Conservation (phyloP, 345 rosid species). For the Diplotaxis tenuifolia region DNA sequence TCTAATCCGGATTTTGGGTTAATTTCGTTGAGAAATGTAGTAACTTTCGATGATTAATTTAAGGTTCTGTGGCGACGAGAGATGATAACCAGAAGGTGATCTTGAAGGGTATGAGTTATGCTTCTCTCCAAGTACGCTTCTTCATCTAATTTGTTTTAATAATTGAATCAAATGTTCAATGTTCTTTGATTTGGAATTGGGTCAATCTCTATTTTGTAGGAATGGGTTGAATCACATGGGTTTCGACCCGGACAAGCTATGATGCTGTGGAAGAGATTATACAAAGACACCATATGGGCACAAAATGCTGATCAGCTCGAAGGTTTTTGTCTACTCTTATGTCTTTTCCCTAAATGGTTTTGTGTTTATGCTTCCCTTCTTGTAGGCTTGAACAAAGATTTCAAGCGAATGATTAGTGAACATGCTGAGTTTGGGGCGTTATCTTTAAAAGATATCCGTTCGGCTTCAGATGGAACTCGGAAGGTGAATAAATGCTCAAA, state of each 20-base stretch:
- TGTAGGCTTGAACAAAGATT: conserved; percentile 81
- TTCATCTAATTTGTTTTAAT: background rate
- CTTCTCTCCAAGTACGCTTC: conserved; percentile 58
- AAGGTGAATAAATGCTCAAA: conserved; percentile 52
- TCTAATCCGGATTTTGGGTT: background rate
- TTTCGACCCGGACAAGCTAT: conserved; percentile 90
- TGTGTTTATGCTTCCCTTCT: background rate
- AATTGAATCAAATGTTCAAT: background rate
- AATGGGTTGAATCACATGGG: conserved; percentile 85
- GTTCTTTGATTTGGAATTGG: background rate
- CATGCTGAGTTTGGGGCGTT: conserved; percentile 66
- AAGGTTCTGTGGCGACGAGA: conserved; percentile 2
- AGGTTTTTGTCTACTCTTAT: conserved; percentile 47
- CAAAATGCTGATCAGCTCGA: conserved; percentile 56
- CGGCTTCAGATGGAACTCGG: conserved; percentile 82
- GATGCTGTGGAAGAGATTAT: conserved; percentile 95
- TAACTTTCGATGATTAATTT: background rate
- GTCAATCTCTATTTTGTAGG: conserved; percentile 37
- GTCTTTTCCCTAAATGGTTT: background rate
- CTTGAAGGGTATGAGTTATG: conserved; percentile 72
- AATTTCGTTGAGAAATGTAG: background rate
- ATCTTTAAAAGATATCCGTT: conserved; percentile 58
- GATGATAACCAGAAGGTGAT: conserved; percentile 45
- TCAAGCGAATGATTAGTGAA: conserved; percentile 69
- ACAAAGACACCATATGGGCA: conserved; percentile 74